Evolutionary conservation across 192 early-diverging fungal genomes (phyloP), one percentile per base, ranked within the genome.

Genomic region (Cladochytrium replicatum): DNA sequence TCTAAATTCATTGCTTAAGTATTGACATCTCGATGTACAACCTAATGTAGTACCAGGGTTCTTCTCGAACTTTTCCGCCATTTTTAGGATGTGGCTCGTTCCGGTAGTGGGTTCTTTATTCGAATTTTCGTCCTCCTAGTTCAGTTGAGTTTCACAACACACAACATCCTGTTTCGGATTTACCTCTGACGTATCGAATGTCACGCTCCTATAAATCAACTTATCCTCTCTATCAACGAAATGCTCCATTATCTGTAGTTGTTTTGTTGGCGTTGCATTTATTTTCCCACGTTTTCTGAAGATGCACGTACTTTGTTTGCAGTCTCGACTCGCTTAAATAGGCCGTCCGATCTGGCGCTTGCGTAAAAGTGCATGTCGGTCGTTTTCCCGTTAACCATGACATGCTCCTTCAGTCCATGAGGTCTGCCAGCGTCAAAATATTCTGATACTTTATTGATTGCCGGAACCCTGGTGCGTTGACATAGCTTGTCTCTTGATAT

Each of bases 351-450:
- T 37, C 77, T 24, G 4, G 77, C 71, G 26, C 34, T 49, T 6
- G 63, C 60, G 51, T 69, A 79, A 37, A 79, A 79, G 34, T 71
- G 64, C 63, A 79, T 71, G 30, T 74, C 70, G 13, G 60, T 71
- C 27, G 77, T 79, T 8, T 58, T 48, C 2, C 60, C 70, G 8
- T 64, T 57, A 21, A 74, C 34, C 22, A 68, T 66, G 38, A 79
- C 58, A 48, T 79, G 77, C 39, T 79, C 71, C 41, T 67, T 69
- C 13, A 79, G 41, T 2, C 68, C 73, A 43, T 75, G 73, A 0
- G 66, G 65, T 13, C 72, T 46, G 0, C 77, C 77, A 2, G 69
- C 61, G 32, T 72, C 55, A 48, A 79, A 79, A 43, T 59, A 74
- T 45, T 79, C 77, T 34, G 73, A 70, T 1, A 76, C 40, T 2